Conservation (phyloP, 2,329 filamentous ascomycete species). For the Venturiaceae sp. region DNA sequence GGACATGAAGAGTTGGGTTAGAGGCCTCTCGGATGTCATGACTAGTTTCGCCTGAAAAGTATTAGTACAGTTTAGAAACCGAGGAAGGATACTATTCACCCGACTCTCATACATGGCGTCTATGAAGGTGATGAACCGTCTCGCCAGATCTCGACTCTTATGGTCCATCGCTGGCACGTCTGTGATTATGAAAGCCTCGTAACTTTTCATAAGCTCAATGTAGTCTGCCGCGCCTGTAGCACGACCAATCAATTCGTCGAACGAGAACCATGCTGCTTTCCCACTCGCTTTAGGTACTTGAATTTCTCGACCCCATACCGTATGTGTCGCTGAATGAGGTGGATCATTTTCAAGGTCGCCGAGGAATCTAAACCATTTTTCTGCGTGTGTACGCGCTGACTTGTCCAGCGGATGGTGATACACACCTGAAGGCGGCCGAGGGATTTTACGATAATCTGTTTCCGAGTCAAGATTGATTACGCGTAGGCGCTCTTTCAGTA, state of each 20-base stretch:
- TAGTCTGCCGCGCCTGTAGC: conserved; percentile 94
- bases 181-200: conserved; percentile 87
- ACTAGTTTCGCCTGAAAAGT: conserved; percentile 77
- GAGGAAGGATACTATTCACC: conserved; percentile 26
- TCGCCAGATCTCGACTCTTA: conserved; percentile 73
- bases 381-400: conserved; percentile 68
- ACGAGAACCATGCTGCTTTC: conserved; percentile 80
- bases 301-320: conserved; percentile 89
- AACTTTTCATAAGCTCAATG: conserved; percentile 78
- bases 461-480: conserved; percentile 92
- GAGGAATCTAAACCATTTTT: conserved; percentile 93
- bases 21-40: conserved; percentile 76
- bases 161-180: conserved; percentile 89
- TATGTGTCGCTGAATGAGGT: conserved; percentile 68
- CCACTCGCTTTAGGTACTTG: conserved; percentile 80
- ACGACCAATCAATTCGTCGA: conserved; percentile 79
- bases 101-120: conserved; percentile 83
- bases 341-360: conserved; percentile 70
- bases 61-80: neutral
- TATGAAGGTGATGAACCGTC: conserved; percentile 94
- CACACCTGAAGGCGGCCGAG: conserved; percentile 82
- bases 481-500: conserved; percentile 73
- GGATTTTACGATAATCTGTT: conserved; percentile 96
- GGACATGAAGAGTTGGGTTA: conserved; percentile 79
- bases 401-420: conserved; percentile 83